Percentiles rank a stretch among this genome's conserved stretches.
Conservation (phyloP, 169 alveolate species). For the Plasmodium falciparum region DNA sequence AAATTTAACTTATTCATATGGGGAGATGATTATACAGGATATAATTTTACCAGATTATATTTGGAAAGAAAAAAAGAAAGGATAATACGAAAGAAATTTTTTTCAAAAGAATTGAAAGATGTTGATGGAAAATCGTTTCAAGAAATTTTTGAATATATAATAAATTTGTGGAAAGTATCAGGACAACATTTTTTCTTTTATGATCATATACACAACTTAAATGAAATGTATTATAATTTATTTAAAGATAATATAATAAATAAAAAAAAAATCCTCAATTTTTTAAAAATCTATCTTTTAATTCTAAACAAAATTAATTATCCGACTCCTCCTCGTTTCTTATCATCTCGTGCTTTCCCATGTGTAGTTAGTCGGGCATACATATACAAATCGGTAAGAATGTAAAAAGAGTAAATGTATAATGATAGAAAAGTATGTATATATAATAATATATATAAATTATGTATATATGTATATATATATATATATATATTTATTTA, state of each 20-base stretch:
- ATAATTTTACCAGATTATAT: slow-evolving; percentile 38
- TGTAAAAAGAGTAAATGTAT: not conserved
- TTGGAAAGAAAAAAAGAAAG: slow-evolving; percentile 21
- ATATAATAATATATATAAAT: not conserved
- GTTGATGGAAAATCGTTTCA: slow-evolving; percentile 32
- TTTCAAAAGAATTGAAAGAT: slow-evolving; percentile 40
- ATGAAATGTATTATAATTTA: slow-evolving; percentile 43
- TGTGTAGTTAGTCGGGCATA: slow-evolving; percentile 37
- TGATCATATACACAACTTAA: slow-evolving; percentile 60
- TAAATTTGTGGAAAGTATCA: slow-evolving; percentile 20
- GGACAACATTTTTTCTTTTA: slow-evolving; percentile 47
- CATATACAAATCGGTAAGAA: slow-evolving; percentile 62
- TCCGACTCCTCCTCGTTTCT: slow-evolving; percentile 72
- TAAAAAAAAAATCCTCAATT: slow-evolving; percentile 37
- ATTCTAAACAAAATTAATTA: slow-evolving; percentile 35
- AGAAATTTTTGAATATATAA: slow-evolving; percentile 57
- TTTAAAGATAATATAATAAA: slow-evolving; percentile 60
- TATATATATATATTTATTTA: not conserved
- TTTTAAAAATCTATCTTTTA: slow-evolving; percentile 30
- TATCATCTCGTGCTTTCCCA: slow-evolving; percentile 33
- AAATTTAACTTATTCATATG: too few species aligned
- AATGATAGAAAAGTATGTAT: not conserved
- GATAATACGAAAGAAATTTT: slow-evolving; percentile 12
- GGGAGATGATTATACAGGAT: slow-evolving; percentile 10
- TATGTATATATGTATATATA: not conserved